Evolutionary conservation across 2,329 filamentous ascomycete genomes (phyloP), one percentile per base, ranked within the genome.

Genomic region (Aspergillus neoniger): DNA sequence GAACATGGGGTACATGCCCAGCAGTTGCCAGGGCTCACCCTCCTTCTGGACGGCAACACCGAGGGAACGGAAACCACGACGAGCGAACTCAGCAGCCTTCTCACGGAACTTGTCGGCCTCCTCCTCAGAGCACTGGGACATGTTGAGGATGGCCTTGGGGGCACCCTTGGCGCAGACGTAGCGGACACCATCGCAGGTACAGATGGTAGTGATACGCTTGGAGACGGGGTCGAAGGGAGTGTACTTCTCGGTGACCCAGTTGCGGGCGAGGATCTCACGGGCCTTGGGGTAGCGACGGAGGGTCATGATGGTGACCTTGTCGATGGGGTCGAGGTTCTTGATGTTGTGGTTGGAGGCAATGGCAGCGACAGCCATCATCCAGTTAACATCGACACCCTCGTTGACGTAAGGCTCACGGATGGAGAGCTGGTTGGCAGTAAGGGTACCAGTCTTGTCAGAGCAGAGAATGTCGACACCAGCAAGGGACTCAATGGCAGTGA

Each of bases 281-380:
- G 89, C 88, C 81, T 89, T 90, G 74, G 89, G 89, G 79, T 91
- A 91, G 65, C 87, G 85, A 78, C 90, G 89, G 70, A 91, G 85
- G 57, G 88, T 91, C 60, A 91, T 82, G 69, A 91, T 89, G 58
- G 88, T 91, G 70, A 91, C 86, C 81, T 91, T 91, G 81, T 91
- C 89, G 70, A 91, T 91, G 63, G 89, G 89, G 74, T 91, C 89
- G 64, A 91, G 84, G 63, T 88, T 89, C 80, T 90, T 89, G 79
- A 91, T 83, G 80, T 91, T 91, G 82, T 91, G 89, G 64, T 89
- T 91, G 55, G 88, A 91, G 60, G 89, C 89, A 58, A 91, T 85
- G 63, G 89, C 89, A 62, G 89, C 89, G 62, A 90, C 89, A 65
- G 89, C 88, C 89, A 91, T 91, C 88, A 91, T 91, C 88, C 88